Base-by-base conservation (phyloP, 768 basidiomycete genomes). In the Suillus luteus region DNA sequence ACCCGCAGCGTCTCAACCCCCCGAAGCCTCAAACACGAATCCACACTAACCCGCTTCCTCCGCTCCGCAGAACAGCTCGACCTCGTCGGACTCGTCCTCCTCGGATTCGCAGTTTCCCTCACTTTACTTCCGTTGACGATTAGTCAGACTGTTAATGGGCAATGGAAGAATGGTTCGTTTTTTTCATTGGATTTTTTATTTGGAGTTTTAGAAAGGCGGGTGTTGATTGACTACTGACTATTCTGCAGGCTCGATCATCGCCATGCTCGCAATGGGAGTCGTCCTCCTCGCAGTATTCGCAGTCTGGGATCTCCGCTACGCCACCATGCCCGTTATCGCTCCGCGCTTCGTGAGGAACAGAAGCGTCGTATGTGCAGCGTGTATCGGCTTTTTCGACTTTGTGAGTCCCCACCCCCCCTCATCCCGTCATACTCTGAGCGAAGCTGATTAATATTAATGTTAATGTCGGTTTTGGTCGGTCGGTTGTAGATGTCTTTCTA, bases 371-470 rank as follows among this genome's bases (percentile, higher is more conserved):
- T 80, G 84, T 15, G 84, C 87, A 2, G 78, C 83, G 24, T 65
- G 85, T 27, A 86, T 92, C 65, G 88, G 87, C 17, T 87, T 85
- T 57, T 81, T 86, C 51, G 86, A 88, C 68, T 88, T 88, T 64
- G 85, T 87, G 46, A 66, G 65, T 79, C 2, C 27, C 27, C 27
- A 3, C 27, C 27, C 27, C n/a, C n/a, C n/a, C n/a, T 27, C 27
- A 27, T 27, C 27, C 27, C 27, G 27, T 27, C 27, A 27, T n/a
- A n/a, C n/a, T n/a, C n/a, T n/a, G n/a, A n/a, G n/a, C n/a, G n/a
- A n/a, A n/a, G n/a, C n/a, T n/a, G n/a, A n/a, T n/a, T n/a, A n/a
- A n/a, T n/a, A n/a, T n/a, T n/a, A n/a, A n/a, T n/a, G n/a, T n/a
- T n/a, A n/a, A n/a, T n/a, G n/a, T n/a, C n/a, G n/a, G n/a, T n/a